Base-by-base conservation (phyloP, 2,329 filamentous ascomycete species). In the Fusarium mangiferae region DNA sequence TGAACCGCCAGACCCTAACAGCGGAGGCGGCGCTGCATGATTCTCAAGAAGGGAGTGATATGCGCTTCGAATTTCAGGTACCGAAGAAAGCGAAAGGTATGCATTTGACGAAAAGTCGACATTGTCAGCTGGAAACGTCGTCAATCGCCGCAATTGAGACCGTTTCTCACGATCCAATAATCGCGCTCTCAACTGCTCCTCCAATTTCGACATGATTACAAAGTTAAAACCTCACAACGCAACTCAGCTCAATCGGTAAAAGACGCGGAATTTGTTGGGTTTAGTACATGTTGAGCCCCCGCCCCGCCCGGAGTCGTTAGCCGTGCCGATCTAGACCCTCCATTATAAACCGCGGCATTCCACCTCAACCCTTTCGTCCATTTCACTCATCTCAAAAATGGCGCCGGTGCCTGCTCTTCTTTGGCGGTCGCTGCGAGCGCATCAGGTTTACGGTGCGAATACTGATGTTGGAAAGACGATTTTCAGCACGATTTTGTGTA, bases 381-480 rank as follows among this genome's bases (percentile, higher is more conserved):
- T 49, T 48, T 48, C 28, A 48, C 24, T 14, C 26, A 44, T 26
- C 18, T 0, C 26, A 15, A 46, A 85, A 71, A 85, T 85, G 83
- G 77, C 84, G 62, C 87, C 88, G 33, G 82, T 90, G 58, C 86
- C 89, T 54, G 87, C 90, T 59, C 85, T 90, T 54, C 85, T 95
- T 42, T 94, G 91, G 89, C 90, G 91, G 68, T 89, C 88, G 14
- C 85, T 95, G 61, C 89, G 90, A 69, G 86, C 90, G 18, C 89
- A 93, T 75, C 94, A 96, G 81, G 85, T 97, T 42, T 97, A 93
- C 78, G 94, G 94, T 35, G 93, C 94, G 52, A 96, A 96, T 77
- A 96, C 94, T 1, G 90, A 93, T 74, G 93, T 96, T 33, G 94
- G 94, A 73, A 97, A 97, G 85, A 97, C 94, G 0, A 89, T 97